Base-by-base conservation (phyloP, 208 protist genomes). In the Wallacemonas collosoma region DNA sequence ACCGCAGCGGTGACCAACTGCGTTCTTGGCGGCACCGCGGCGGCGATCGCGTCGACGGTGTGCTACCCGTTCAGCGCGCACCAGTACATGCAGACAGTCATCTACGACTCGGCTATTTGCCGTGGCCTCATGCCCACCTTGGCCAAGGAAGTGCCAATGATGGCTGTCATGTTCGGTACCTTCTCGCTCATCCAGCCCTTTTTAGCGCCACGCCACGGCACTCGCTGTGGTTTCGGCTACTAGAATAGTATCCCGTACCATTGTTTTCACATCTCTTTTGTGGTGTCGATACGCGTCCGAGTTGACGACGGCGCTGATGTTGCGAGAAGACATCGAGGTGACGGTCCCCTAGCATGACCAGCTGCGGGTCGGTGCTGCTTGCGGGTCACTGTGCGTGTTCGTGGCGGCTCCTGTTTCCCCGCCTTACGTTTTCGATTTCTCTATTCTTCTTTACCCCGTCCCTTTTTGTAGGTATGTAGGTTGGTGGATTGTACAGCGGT, bases 41-140 rank as follows among this genome's bases (percentile, higher is more conserved):
- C 93, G 8, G 87, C 80, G 17, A 86, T 95, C 17, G 93, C 93
- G 9, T 86, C 87, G 7, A 94, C 90, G n/a, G 73, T 94, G 36
- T 95, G 88, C 72, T 97, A 97, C 72, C 93, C 93, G 4, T 78
- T 88, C 65, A 93, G 87, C 66, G 93, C 93, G 15, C 89, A 95
- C 68, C 77, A 80, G 64, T 97, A 97, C 73, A 82, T 94, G 73
- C 93, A 97, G 68, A 97, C 93, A 2, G 90, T 97, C 26, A 97
- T 97, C 71, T 82, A 97, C 73, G 93, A 97, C 71, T 97, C 93
- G 2, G 87, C 93, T 38, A 78, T 97, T 41, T 97, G 93, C 74
- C 87, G 93, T 12, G 93, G 93, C 1, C 78, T 97, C 5, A 14
- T 82, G 35, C 80, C 88, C 12, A 94, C 88, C 40, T 48, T 97